Evolutionary conservation across 257 asterid species (phyloP).

Genomic region (Vinca minor): DNA sequence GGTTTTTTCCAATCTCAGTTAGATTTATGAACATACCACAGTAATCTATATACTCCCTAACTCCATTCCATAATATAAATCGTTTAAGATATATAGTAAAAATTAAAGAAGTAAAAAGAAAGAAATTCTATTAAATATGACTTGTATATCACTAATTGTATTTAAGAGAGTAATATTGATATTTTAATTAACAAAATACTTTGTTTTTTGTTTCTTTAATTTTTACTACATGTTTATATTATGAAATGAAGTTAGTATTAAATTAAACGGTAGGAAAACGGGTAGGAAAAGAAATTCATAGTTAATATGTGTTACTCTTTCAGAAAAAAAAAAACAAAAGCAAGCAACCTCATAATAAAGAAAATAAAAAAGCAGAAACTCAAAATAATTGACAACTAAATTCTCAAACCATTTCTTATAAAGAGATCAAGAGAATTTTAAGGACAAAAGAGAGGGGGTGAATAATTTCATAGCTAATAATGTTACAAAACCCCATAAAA

Average conservation of each 20-base stretch:
- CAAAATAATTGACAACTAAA: not conserved
- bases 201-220: too few species aligned
- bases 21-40: not conserved
- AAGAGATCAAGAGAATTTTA: not conserved
- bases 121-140: too few species aligned
- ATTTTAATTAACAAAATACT: too few species aligned
- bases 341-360: not conserved
- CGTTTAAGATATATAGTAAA: too few species aligned
- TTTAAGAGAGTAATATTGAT: too few species aligned
- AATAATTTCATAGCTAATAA: constrained; percentile 13
- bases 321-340: not conserved
- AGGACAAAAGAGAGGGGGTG: not conserved
- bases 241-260: too few species aligned
- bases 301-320: not conserved
- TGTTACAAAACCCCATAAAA: constrained; percentile 14
- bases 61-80: too few species aligned
- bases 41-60: too few species aligned
- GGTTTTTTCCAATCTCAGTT: constrained; percentile 2
- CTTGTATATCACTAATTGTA: too few species aligned
- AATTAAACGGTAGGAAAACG: not conserved
- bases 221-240: too few species aligned
- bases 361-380: not conserved
- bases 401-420: constrained; percentile 25
- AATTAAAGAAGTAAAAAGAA: too few species aligned
- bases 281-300: not conserved